Conservation (phyloP, 1,139 yeast genomes). For the Diutina neorugosa region DNA sequence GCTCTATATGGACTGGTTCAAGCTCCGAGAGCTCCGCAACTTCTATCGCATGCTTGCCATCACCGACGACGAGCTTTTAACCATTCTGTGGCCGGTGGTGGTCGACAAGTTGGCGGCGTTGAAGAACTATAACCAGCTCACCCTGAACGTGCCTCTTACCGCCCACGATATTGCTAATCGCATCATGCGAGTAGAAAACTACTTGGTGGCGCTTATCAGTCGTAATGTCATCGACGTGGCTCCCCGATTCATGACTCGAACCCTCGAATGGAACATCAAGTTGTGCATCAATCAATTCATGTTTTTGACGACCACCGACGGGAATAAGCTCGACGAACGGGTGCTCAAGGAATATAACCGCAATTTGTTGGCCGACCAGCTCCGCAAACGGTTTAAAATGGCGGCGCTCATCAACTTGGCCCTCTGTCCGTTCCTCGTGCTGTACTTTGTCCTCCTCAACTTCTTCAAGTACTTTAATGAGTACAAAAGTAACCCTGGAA, state of each 20-base stretch:
- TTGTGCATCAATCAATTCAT: constrained; percentile 79
- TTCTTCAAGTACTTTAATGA: constrained; percentile 90
- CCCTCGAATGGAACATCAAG: constrained; percentile 89
- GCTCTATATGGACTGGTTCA: constrained; percentile 38
- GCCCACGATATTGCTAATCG: constrained; percentile 94
- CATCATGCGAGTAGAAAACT: constrained; percentile 90
- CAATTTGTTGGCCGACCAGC: constrained; percentile 52
- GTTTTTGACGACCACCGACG: constrained; percentile 42
- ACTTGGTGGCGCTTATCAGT: constrained; percentile 79
- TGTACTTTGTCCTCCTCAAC: constrained; percentile 69
- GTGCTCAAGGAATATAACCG: constrained; percentile 67
- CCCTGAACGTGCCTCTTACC: constrained; percentile 65
- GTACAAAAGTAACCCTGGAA: constrained; percentile 77
- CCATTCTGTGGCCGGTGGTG: constrained; percentile 85
- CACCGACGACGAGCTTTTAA: constrained; percentile 73
- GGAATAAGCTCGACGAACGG: constrained; percentile 71
- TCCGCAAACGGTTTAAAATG: constrained; percentile 66
- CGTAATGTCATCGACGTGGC: constrained; percentile 61
- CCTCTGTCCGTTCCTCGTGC: constrained; percentile 75
- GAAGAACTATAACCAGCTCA: constrained; percentile 69
- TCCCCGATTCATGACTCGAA: constrained; percentile 52
- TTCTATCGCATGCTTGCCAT: constrained; percentile 64
- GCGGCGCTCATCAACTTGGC: constrained; percentile 79
- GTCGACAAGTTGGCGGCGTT: constrained; percentile 67
- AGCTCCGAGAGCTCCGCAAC: constrained; percentile 49